Conservation (phyloP, 306 rosid genomes). For the Trifolium subterraneum region DNA sequence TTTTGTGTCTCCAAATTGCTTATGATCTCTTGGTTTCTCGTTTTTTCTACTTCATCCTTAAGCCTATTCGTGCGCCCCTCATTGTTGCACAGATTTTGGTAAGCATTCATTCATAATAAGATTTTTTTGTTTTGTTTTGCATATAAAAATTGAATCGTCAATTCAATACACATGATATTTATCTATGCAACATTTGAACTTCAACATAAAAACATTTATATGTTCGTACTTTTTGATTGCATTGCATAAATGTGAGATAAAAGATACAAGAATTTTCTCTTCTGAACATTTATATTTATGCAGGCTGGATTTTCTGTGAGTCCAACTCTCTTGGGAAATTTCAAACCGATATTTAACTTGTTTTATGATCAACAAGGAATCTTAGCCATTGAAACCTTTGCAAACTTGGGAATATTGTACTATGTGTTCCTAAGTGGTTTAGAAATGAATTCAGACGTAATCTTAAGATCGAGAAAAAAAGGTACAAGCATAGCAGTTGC, state of each 20-base stretch:
- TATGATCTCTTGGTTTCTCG: constrained; percentile 10
- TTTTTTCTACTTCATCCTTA: constrained; percentile 4
- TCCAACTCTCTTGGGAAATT: background rate
- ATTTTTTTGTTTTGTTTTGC: background rate
- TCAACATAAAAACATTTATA: background rate
- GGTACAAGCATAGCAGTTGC: constrained; percentile 31
- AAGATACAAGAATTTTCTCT: constrained; percentile 13
- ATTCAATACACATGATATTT: background rate
- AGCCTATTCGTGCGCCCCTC: constrained; percentile 15
- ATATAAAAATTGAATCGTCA: background rate
- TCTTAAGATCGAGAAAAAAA: constrained; percentile 32
- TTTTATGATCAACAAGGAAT: background rate
- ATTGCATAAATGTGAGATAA: background rate
- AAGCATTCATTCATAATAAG: background rate
- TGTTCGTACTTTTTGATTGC: background rate
- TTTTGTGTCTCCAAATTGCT: constrained; percentile 40
- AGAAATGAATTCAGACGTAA: constrained; percentile 43
- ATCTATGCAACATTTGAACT: background rate
- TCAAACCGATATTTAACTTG: background rate
- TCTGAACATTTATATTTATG: background rate
- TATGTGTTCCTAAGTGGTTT: constrained; percentile 47
- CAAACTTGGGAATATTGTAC: constrained; percentile 34
- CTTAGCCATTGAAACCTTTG: constrained; percentile 27
- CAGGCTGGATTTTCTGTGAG: constrained; percentile 38
- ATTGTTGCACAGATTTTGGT: constrained; percentile 36